Conservation (phyloP, 23 red algal species). For the Chondrus crispus region DNA sequence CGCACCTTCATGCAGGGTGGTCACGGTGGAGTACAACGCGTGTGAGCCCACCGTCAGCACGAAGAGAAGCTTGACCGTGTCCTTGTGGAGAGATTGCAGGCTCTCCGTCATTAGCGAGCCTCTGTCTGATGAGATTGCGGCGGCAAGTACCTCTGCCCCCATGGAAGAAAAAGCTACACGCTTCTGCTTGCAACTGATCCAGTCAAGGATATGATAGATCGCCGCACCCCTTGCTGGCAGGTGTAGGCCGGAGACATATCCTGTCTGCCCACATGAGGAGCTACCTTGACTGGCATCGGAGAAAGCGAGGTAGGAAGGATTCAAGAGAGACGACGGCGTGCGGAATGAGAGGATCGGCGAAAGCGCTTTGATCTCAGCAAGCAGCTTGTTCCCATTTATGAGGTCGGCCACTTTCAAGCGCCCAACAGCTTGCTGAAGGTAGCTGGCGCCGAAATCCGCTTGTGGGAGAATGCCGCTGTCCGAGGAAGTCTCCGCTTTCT, state of each 20-base stretch:
- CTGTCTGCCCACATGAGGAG: slow-evolving; percentile 26
- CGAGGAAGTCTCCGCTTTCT: too few relatives aligned
- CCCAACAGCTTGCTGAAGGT: too few relatives aligned
- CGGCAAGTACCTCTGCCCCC: background rate
- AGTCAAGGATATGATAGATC: background rate
- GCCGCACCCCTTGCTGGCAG: background rate
- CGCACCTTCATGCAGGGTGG: background rate
- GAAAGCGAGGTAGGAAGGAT: slow-evolving; percentile 10
- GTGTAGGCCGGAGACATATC: slow-evolving; percentile 27
- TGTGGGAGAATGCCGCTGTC: too few relatives aligned
- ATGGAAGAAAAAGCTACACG: background rate
- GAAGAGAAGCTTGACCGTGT: background rate
- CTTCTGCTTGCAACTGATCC: background rate
- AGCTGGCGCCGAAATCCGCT: too few relatives aligned
- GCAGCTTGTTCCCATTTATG: too few relatives aligned
- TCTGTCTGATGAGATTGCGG: background rate
- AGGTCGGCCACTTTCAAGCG: too few relatives aligned
- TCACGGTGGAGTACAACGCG: background rate
- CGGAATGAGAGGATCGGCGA: too few relatives aligned
- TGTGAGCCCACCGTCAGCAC: background rate
- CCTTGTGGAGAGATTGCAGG: background rate
- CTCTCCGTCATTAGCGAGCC: background rate
- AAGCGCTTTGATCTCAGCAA: too few relatives aligned
- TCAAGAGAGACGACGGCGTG: background rate
- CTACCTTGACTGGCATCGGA: slow-evolving; percentile 45